A percentile compares a stretch with the other conserved stretches of the same genome.
phyloP scores from a whole-genome alignment of 805 yeast species.

The Maudiozyma pseudohumilis region DNA sequence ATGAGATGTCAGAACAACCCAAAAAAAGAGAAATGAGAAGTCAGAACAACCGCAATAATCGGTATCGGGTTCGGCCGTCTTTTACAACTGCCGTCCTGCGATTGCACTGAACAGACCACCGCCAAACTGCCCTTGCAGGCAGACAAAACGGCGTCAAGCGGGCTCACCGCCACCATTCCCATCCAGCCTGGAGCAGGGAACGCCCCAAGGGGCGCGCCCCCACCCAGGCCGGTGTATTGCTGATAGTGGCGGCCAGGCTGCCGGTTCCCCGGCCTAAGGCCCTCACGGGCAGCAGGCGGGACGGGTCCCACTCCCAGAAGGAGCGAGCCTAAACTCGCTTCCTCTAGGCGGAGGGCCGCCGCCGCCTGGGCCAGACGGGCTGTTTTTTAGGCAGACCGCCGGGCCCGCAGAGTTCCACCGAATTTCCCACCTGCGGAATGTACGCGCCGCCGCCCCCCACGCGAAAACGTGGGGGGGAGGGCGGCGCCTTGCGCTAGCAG shows the following conservation, averaged over 20 bases:
- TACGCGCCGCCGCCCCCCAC: background rate
- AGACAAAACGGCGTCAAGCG: conserved; percentile 19
- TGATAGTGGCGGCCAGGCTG: conserved; percentile 20
- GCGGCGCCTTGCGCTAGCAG: conserved; percentile 17
- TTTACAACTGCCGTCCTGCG: conserved; percentile 20
- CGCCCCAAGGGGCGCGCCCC: background rate
- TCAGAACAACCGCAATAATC: conserved; percentile 26
- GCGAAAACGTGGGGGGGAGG: no score
- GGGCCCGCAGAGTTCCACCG: conserved; percentile 28
- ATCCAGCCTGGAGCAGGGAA: conserved; percentile 9
- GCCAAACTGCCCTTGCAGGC: conserved; percentile 21
- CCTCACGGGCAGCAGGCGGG: conserved; percentile 13
- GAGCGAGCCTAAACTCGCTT: no score
- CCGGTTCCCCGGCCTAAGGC: conserved; percentile 14
- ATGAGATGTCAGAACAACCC: background rate
- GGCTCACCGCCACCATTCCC: conserved; percentile 28
- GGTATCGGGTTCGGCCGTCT: conserved; percentile 29
- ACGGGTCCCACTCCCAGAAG: conserved; percentile 1
- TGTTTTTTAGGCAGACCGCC: background rate
- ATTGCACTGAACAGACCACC: conserved; percentile 32
- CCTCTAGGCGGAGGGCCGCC: no score
- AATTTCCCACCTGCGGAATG: conserved; percentile 30
- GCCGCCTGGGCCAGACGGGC: background rate
- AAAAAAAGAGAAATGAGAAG: background rate
- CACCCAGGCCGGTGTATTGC: conserved; percentile 17